These are phyloP conservation scores for Megacollybia platyphylla DNA, from an alignment of 1,284 basidiomycete genomes.

Conservation along the genomic window DNA sequence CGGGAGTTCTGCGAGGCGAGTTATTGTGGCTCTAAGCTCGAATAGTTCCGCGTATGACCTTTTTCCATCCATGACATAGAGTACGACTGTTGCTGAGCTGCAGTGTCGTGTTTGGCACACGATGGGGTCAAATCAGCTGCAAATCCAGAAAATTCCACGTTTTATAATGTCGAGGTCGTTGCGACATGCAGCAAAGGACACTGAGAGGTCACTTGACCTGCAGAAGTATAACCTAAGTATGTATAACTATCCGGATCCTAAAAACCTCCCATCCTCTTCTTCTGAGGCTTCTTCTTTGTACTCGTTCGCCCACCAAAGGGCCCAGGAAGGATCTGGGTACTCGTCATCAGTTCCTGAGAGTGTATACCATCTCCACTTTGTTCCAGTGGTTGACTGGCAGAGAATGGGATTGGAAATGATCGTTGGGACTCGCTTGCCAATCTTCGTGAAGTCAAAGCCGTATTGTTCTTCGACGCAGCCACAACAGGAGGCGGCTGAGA, in stretches of 20 bases:
- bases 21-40: not conserved
- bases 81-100: slow-evolving; percentile 41
- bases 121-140: too few species aligned
- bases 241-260: slow-evolving; percentile 17
- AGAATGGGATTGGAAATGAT: too few species aligned
- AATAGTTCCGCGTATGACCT: slow-evolving; percentile 24
- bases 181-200: slow-evolving; percentile 9
- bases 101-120: slow-evolving; percentile 50
- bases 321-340: slow-evolving; percentile 63
- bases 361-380: slow-evolving; percentile 11
- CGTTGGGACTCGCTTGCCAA: too few species aligned
- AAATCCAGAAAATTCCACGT: too few species aligned
- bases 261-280: slow-evolving; percentile 68
- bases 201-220: slow-evolving; percentile 3
- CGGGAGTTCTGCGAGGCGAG: slow-evolving; percentile 29
- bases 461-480: slow-evolving; percentile 4
- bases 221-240: not conserved
- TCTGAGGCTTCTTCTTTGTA: slow-evolving; percentile 39
- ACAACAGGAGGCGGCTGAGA: slow-evolving; percentile 19
- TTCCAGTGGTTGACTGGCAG: too few species aligned
- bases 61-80: slow-evolving; percentile 64
- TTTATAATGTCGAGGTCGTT: too few species aligned
- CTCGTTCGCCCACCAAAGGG: slow-evolving; percentile 50
- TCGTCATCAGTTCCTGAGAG: slow-evolving; percentile 35
- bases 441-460: too few species aligned